phyloP scores from a whole-genome alignment of 768 basidiomycete genomes.

The Boletus coccyginus region DNA sequence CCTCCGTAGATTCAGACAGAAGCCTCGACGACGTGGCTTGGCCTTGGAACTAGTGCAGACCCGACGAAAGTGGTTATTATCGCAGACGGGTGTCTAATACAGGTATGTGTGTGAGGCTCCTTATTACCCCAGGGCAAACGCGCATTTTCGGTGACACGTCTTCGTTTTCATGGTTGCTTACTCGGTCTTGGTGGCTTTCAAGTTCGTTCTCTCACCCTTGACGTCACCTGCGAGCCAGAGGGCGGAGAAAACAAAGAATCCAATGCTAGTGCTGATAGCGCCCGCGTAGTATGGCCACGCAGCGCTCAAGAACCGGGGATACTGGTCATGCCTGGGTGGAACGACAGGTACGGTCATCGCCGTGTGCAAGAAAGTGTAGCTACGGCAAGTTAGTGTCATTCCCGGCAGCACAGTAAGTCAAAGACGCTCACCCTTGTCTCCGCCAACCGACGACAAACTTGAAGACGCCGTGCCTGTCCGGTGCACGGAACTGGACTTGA shows the following conservation, averaged over 20 bases:
- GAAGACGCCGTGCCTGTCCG: constrained; percentile 97
- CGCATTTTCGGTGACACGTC: constrained; percentile 1
- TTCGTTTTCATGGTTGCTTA: constrained; percentile 6
- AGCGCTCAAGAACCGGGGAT: constrained; percentile 91
- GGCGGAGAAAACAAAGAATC: constrained; percentile 82
- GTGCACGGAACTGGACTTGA: constrained; percentile 80
- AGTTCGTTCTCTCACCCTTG: constrained; percentile 54
- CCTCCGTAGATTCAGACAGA: constrained; percentile 18
- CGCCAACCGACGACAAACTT: constrained; percentile 93
- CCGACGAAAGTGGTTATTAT: not conserved
- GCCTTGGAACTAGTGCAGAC: not conserved
- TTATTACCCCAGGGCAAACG: constrained; percentile 2
- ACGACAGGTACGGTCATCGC: constrained; percentile 82
- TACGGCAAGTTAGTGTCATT: constrained; percentile 25
- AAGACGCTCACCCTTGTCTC: constrained; percentile 69
- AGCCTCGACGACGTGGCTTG: constrained; percentile 1
- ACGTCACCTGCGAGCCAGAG: constrained; percentile 86
- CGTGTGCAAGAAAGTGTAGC: constrained; percentile 72
- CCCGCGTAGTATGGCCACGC: constrained; percentile 96
- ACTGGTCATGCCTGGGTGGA: constrained; percentile 91
- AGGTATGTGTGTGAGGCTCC: constrained; percentile 22
- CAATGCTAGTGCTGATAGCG: constrained; percentile 83
- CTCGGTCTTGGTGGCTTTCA: constrained; percentile 35
- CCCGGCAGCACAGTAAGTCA: not conserved
- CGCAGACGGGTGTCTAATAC: constrained; percentile 7